Percentiles rank a stretch among this genome's conserved stretches.
These are phyloP conservation scores for Fusarium begoniae DNA, from an alignment of 2,329 filamentous ascomycete species.

Conservation along the genomic window DNA sequence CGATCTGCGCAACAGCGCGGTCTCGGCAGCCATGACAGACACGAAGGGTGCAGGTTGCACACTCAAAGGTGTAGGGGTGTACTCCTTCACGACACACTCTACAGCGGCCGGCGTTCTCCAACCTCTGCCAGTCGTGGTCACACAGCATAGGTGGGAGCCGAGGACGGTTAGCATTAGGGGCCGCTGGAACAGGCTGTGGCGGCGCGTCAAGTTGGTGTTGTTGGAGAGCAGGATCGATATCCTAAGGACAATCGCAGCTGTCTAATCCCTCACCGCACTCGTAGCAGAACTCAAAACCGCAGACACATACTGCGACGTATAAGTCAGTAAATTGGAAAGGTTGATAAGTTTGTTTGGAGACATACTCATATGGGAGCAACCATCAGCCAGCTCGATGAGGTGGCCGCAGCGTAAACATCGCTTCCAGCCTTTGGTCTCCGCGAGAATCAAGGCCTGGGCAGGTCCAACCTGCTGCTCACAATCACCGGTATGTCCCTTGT, in stretches of 20 bases:
- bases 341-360: background rate
- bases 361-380: conserved; percentile 67
- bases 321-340: background rate
- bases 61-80: background rate
- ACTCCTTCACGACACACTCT: background rate
- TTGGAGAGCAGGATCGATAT: background rate
- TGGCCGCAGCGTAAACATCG: conserved; percentile 55
- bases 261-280: conserved; percentile 46
- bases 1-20: background rate
- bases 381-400: conserved; percentile 57
- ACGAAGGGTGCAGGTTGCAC: background rate
- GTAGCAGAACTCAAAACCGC: conserved; percentile 59
- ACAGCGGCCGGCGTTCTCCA: background rate
- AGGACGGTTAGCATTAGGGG: background rate
- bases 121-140: background rate
- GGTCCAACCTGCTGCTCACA: conserved; percentile 56
- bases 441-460: conserved; percentile 52
- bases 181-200: background rate
- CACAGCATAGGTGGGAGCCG: background rate
- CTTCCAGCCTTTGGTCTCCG: conserved; percentile 57
- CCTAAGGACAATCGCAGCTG: conserved; percentile 37
- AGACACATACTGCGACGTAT: conserved; percentile 52
- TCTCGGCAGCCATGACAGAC: background rate
- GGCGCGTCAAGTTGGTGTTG: background rate
- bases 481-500: conserved; percentile 52